A percentile compares a stretch with the other conserved stretches of the same genome.
phyloP scores from a whole-genome alignment of 352 stramenopile species.

The Phytophthora foliorum region DNA sequence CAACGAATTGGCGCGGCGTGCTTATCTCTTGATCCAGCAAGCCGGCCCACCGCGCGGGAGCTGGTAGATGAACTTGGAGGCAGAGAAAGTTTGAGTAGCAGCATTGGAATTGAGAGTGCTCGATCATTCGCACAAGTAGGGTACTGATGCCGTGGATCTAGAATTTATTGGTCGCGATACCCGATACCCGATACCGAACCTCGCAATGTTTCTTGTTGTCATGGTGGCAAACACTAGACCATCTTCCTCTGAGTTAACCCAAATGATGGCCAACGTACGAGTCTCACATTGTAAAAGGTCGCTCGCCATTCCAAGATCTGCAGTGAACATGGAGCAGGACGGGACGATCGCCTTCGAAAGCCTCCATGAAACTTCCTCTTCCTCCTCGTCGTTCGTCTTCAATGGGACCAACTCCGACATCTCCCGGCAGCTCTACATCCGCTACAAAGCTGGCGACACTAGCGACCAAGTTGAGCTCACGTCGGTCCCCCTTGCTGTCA shows the following conservation, averaged over 20 bases:
- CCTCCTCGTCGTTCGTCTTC: slow-evolving; percentile 34
- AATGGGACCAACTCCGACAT: slow-evolving; percentile 49
- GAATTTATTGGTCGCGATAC: no score
- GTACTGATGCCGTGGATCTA: not conserved
- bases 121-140: not conserved
- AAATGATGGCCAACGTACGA: no score
- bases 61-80: slow-evolving; percentile 22
- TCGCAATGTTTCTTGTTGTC: no score
- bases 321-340: not conserved
- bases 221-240: no score
- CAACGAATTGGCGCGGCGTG: slow-evolving; percentile 23
- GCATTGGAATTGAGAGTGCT: slow-evolving; percentile 1
- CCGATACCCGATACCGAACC: no score
- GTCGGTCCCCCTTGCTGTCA: slow-evolving; percentile 15
- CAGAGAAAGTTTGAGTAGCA: slow-evolving; percentile 1
- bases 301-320: not conserved
- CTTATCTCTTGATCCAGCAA: slow-evolving; percentile 22
- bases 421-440: slow-evolving; percentile 44
- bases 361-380: slow-evolving; percentile 1
- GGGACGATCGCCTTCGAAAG: slow-evolving; percentile 1
- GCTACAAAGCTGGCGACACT: slow-evolving; percentile 13
- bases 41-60: slow-evolving; percentile 17
- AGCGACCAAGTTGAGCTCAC: slow-evolving; percentile 13
- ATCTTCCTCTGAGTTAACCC: no score
- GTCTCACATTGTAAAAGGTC: not conserved